Evolutionary conservation across 2,329 filamentous ascomycete genomes (phyloP), one percentile per base, ranked within the genome.

Genomic region (Amylocarpus encephaloides): DNA sequence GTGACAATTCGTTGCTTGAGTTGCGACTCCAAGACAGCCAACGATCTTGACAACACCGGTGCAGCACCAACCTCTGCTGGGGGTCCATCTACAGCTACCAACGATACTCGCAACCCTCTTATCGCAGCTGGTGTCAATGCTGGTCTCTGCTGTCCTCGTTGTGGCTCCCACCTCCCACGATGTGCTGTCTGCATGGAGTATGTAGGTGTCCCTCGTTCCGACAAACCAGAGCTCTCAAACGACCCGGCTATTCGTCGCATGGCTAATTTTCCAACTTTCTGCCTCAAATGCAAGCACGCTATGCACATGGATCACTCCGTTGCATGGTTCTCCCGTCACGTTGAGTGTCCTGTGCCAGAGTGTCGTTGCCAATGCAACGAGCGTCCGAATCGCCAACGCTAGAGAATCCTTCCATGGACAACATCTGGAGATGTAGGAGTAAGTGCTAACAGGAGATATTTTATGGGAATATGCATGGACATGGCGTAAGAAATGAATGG

Each of bases 1-100:
- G 79, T 92, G 47, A 81, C 84, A 4, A 77, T 93, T 43, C 80
- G 86, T 42, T 93, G 88, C 68, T 77, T 85, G 43, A 87, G 88
- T 69, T 93, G 88, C 69, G 82, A 86, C 60, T 74, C 78, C 32
- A 75, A 80, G 63, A 76, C 76, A 19, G 70, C 72, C 36, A 73
- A 72, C 50, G 69, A 67, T 43, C 54, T 60, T 40, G 50, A 54
- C 15, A 60, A 62, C 49, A 48, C 58, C 19, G 58, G 53, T 36
- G 43, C 43, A 43, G 22, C 48, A 26, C 46, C 44, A 41, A 40
- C 44, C 35, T 43, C 58, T 29, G 46, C 51, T 18, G 50, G 54
- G 3, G 51, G 54, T n/a, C 52, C 54, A 30, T 59, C 54, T 15
- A 57, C 52, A 7, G 47, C 55, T 9, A 58, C 56, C 15, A 30